Evolutionary conservation across 2,329 filamentous ascomycete species (phyloP), one percentile per base, ranked within the genome.

Genomic region (Lasiodiplodia sp.): DNA sequence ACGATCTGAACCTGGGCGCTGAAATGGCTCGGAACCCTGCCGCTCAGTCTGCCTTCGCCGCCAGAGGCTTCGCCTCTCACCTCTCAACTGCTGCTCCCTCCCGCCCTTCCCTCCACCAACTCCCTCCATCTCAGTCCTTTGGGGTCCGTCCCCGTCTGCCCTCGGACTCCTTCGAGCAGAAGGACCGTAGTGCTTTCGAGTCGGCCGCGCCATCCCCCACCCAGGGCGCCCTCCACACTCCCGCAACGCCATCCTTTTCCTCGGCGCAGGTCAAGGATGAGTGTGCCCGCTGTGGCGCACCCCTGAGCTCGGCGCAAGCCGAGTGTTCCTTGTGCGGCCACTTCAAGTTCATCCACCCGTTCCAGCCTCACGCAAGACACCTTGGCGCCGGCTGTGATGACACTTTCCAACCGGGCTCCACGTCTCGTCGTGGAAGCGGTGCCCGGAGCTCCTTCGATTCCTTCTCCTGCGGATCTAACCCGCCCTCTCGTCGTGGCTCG

Each of bases 351-450:
- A 63, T 52, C 10, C 67, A 68, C 7, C 67, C 67, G 4, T 68
- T 68, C 34, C 67, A 68, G 58, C 40, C 55, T 21, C 44, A 53
- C 16, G 21, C 55, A 4, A 34, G 67, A 40, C 55, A 68, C 34
- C 67, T 68, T 12, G 67, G 25, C 25, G 38, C 49, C 16, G 67
- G 28, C 28, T 64, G 28, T 21, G 67, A 68, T 7, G 67, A 68
- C 6, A 49, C 57, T 37, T 38, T 64, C 49, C 55, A 23, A 38
- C 37, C n/a, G 14, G 57, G 38, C 28, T 11, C 67, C 57, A 64
- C 57, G 58, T 68, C 67, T 56, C 57, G 67, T 16, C 57, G 67
- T n/a, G 67, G 58, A 10, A 68, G 67, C 38, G 67, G 58, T 2
- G 38, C 47, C 7, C 56, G 66, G n/a, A 53, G 55, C 31, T 68